Base-by-base conservation (phyloP, 1,284 basidiomycete genomes). In the Heliocybe sulcata region DNA sequence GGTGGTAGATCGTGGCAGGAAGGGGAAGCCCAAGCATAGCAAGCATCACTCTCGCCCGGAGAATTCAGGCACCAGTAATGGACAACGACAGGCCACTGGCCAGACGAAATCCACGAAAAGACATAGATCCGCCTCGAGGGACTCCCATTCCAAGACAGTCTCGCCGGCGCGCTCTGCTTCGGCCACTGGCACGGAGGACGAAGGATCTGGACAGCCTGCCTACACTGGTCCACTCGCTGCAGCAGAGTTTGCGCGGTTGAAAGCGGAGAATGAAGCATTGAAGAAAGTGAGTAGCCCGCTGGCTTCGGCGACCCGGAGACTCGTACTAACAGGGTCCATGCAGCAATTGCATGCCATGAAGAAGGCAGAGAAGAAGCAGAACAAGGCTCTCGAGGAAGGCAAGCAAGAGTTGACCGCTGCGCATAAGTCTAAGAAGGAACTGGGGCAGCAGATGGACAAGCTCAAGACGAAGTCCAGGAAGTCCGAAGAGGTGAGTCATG, bases 401-500 rank as follows among this genome's bases (percentile, higher is more conserved):
- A 25, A 29, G n/a, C 47, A 49, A 49, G 23, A 49, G 27, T 16
- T 49, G 23, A 49, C 47, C n/a, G 47, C 22, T 25, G 47, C 47
- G 27, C 12, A 25, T n/a, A 49, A 49, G 85, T 67, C 69, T 11
- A 68, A 77, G 55, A 72, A 77, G 57, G 80, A 82, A 19, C 74
- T 76, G 35, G 74, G 75, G 53, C 65, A 66, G 8, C 75, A 80
- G 54, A 52, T 83, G 10, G 69, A 74, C 26, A 72, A 70, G 48
- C 58, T 81, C 23, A 79, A 79, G 60, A 63, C 60, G 12, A 81
- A 79, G 58, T 64, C 67, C 6, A 76, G 70, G 59, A 80, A 81
- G 59, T 69, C 72, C 2, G 81, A 85, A 52, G 83, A 85, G 67
- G 83, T 85, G 57, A 26, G 71, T n/a, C n/a, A n/a, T n/a, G n/a